These are phyloP conservation scores for Carex pumila DNA, from an alignment of 176 grass and related monocot species.

Conservation along the genomic window DNA sequence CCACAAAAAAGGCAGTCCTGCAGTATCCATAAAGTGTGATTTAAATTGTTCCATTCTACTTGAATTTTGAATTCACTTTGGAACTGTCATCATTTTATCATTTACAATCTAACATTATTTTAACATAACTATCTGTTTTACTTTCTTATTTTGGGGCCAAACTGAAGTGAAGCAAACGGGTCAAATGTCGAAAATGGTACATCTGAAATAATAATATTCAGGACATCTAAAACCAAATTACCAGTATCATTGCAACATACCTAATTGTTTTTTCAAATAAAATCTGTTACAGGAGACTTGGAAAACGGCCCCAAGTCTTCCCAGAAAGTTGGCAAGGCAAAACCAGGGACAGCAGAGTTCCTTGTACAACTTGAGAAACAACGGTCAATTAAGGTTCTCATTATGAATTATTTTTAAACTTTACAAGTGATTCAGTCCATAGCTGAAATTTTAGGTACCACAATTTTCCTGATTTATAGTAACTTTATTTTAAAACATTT, in stretches of 20 bases:
- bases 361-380: constrained; percentile 64
- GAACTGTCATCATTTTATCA: background rate
- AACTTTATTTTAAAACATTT: background rate
- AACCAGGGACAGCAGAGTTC: constrained; percentile 85
- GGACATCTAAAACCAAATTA: background rate
- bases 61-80: background rate
- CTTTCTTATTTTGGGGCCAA: constrained; percentile 2
- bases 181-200: background rate
- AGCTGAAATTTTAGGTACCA: background rate
- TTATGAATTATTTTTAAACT: background rate
- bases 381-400: constrained; percentile 79
- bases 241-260: background rate
- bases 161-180: background rate
- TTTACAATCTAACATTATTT: background rate
- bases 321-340: constrained; percentile 35
- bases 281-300: constrained; percentile 41
- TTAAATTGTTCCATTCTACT: background rate
- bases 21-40: background rate
- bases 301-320: constrained; percentile 42
- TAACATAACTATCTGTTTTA: background rate
- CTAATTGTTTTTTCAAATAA: constrained; percentile 15
- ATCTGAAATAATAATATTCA: background rate
- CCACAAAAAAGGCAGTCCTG: background rate
- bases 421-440: background rate
- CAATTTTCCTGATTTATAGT: background rate